Evolutionary conservation across 1,284 basidiomycete species (phyloP).

Genomic region (Omphalotus olearius): DNA sequence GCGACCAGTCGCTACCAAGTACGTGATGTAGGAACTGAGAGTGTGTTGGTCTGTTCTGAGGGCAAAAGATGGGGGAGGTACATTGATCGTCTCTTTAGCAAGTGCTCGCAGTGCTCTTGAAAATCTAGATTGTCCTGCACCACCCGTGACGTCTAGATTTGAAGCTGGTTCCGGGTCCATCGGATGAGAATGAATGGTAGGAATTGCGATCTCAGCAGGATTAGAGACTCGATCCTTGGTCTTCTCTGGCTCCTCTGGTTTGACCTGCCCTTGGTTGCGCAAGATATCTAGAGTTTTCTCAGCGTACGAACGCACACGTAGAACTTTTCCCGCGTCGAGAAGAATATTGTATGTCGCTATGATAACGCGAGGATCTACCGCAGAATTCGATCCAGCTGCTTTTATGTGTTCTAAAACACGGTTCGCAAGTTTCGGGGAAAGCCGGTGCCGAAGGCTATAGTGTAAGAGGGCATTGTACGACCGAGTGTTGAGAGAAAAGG

Average conservation of each 20-base stretch:
- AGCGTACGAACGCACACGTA: conserved; percentile 42
- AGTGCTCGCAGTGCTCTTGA: conserved; percentile 7
- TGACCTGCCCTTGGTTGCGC: background rate
- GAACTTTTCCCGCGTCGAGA: conserved; percentile 47
- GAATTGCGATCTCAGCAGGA: background rate
- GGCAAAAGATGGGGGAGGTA: conserved; percentile 7
- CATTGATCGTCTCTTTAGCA: conserved; percentile 2
- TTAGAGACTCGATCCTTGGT: background rate
- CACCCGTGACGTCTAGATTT: background rate
- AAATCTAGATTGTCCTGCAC: background rate
- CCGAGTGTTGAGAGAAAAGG: conserved; percentile 31
- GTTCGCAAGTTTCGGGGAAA: conserved; percentile 43
- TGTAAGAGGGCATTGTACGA: conserved; percentile 62
- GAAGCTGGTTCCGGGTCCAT: background rate
- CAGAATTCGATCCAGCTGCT: too few relatives aligned
- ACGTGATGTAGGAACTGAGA: conserved; percentile 47
- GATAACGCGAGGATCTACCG: too few relatives aligned
- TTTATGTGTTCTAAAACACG: conserved; percentile 54
- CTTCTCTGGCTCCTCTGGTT: background rate
- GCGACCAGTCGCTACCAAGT: conserved; percentile 49
- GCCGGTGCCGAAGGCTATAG: conserved; percentile 59
- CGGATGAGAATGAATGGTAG: background rate
- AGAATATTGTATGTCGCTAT: conserved; percentile 52
- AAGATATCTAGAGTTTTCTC: conserved; percentile 31
- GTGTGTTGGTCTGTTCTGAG: conserved; percentile 35